phyloP scores from a whole-genome alignment of 345 rosid species.

The Physaria fendleri region DNA sequence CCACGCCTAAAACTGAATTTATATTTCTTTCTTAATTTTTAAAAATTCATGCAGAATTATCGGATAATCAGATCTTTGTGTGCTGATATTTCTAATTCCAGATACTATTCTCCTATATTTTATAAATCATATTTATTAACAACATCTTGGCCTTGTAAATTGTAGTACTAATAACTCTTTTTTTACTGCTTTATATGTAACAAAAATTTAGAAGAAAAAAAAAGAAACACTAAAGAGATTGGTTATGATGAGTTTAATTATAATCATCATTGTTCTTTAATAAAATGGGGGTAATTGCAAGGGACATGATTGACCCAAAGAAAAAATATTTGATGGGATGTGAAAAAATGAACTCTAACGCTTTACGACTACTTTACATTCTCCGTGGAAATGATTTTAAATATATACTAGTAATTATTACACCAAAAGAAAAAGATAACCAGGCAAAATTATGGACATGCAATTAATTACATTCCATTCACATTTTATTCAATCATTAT shows the following conservation, averaged over 20 bases:
- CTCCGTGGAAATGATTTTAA: slow-evolving; percentile 17
- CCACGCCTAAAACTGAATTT: too few relatives aligned
- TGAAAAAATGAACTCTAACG: slow-evolving; percentile 25
- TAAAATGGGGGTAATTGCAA: slow-evolving; percentile 13
- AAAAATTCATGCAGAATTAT: too few relatives aligned
- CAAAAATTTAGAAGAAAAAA: neutral
- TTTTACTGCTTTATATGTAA: neutral
- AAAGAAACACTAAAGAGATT: neutral
- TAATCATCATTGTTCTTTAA: slow-evolving; percentile 6
- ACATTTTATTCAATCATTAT: slow-evolving; percentile 1
- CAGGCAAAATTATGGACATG: slow-evolving; percentile 21
- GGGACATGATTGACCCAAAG: slow-evolving; percentile 25
- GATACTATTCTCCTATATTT: too few relatives aligned
- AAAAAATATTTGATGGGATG: slow-evolving; percentile 23
- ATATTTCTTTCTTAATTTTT: too few relatives aligned
- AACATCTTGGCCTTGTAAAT: too few relatives aligned
- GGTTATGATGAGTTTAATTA: slow-evolving; percentile 17
- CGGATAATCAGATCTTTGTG: too few relatives aligned
- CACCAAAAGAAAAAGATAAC: slow-evolving; percentile 24
- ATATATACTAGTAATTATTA: slow-evolving; percentile 16
- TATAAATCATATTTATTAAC: too few relatives aligned
- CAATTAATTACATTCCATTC: slow-evolving; percentile 13
- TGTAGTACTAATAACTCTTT: neutral
- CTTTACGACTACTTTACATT: slow-evolving; percentile 34
- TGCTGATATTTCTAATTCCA: too few relatives aligned